Evolutionary conservation across 495 filamentous ascomycete species (phyloP), one percentile per base, ranked within the genome.

Genomic region (Halenospora varia): DNA sequence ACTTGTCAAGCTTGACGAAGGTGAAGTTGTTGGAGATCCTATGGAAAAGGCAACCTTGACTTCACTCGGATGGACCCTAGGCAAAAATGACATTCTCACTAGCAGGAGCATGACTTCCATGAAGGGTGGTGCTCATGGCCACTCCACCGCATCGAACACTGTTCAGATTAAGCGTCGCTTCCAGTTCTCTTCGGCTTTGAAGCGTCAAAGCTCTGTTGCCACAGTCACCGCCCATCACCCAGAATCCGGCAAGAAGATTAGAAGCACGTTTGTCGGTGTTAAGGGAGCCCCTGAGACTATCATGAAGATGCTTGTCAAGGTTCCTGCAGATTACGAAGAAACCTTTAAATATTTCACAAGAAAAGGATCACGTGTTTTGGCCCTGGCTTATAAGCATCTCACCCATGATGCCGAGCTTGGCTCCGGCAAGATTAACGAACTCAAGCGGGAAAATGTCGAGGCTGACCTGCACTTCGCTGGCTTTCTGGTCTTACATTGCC

Each of bases 271-370:
- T 59, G 92, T 92, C 51, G 88, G 84, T 68, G 95, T 97, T 50
- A 99, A 99, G 75, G 94, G 94, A 68, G 94, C 94, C 2, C 94
- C 94, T 1, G 94, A 99, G 70, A 97, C 94, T 0, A 96, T 99
- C 65, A 83, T 86, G 64, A 89, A 86, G 61, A 96, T 97, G 90
- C 77, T 99, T 25, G 81, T 89, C 44, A 79, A 88, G 35, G 81
- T 88, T 1, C 94, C 94, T 25, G 79, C 85, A 13, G 81, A 95
- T 66, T 99, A 99, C 67, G 94, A 99, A 68, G 95, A 99, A 71
- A 97, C 95, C 0, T 99, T 82, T 81, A 99, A 97, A 70, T 86
- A 96, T 73, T 99, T 96, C 69, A 97, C 93, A 53, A 84, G 94
- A 56, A 94, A 92, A 59, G 94, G 94, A 63, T 91, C 90, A 51